Conservation (phyloP, 805 yeast species). For the Wickerhamiella azyma region DNA sequence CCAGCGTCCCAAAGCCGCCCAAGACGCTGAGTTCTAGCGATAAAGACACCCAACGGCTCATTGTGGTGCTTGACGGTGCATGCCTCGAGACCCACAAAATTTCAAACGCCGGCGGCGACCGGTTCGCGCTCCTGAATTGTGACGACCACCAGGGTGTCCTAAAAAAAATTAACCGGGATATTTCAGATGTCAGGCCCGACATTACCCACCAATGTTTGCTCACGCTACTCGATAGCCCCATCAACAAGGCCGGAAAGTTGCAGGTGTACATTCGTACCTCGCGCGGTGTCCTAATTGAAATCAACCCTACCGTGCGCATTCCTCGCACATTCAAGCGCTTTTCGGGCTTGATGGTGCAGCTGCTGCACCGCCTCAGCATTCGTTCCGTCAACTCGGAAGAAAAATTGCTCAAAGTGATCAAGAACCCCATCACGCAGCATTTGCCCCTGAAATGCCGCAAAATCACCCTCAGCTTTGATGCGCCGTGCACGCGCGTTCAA, state of each 20-base stretch:
- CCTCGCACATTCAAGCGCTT: constrained; percentile 97
- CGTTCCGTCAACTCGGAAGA: constrained; percentile 94
- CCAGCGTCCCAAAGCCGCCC: constrained; percentile 84
- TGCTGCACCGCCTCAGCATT: constrained; percentile 81
- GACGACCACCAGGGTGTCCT: constrained; percentile 96
- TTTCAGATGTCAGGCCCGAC: constrained; percentile 98
- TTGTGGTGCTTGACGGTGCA: constrained; percentile 93
- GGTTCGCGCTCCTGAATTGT: constrained; percentile 86
- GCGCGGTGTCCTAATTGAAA: constrained; percentile 85
- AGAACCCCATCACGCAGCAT: constrained; percentile 94
- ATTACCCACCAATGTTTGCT: constrained; percentile 95
- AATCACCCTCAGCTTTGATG: constrained; percentile 83
- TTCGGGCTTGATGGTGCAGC: constrained; percentile 94
- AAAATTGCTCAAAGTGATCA: constrained; percentile 81
- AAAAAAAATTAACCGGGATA: constrained; percentile 92
- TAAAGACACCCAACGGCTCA: constrained; percentile 70
- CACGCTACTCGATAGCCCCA: constrained; percentile 91
- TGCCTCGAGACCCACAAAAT: constrained; percentile 90
- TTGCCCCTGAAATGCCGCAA: constrained; percentile 92
- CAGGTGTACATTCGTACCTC: constrained; percentile 96
- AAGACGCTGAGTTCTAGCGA: constrained; percentile 67
- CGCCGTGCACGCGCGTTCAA: constrained; percentile 74
- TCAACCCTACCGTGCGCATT: constrained; percentile 90
- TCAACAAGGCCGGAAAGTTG: constrained; percentile 90
- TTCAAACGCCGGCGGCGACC: constrained; percentile 68